These are phyloP conservation scores for Talaromyces islandicus DNA, from an alignment of 2,329 filamentous ascomycete species.

Conservation along the genomic window DNA sequence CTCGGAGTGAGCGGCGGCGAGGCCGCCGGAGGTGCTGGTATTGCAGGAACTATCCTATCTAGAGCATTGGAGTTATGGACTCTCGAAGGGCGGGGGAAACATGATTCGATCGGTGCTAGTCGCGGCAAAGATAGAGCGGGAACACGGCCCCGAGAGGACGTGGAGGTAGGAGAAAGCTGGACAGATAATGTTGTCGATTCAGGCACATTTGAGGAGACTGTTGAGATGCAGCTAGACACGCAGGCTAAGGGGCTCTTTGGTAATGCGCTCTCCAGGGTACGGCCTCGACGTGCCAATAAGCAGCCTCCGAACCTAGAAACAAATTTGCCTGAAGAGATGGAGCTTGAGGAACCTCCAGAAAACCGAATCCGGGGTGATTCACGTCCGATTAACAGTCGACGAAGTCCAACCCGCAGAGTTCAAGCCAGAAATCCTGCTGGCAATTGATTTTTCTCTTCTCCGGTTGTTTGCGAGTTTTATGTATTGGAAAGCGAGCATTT, in stretches of 20 bases:
- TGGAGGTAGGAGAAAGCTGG: slow-evolving; percentile 25
- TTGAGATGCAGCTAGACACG: slow-evolving; percentile 38
- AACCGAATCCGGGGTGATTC: slow-evolving; percentile 16
- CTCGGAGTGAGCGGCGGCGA: slow-evolving; percentile 41
- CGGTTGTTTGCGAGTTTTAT: background rate
- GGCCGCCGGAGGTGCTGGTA: slow-evolving; percentile 41
- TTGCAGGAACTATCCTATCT: slow-evolving; percentile 40
- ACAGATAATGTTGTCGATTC: slow-evolving; percentile 31
- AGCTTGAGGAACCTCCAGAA: slow-evolving; percentile 18
- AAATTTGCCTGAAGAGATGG: slow-evolving; percentile 15
- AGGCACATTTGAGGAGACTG: slow-evolving; percentile 24
- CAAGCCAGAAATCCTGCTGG: slow-evolving; percentile 6
- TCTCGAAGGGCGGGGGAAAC: slow-evolving; percentile 28
- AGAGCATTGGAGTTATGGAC: slow-evolving; percentile 43
- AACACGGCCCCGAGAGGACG: slow-evolving; percentile 24
- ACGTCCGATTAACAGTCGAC: slow-evolving; percentile 11
- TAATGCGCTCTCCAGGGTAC: slow-evolving; percentile 30
- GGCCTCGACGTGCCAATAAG: slow-evolving; percentile 17
- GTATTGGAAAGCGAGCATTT: slow-evolving; percentile 10
- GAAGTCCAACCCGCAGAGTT: slow-evolving; percentile 12
- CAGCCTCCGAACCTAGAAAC: background rate
- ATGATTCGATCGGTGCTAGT: slow-evolving; percentile 11
- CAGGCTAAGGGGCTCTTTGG: slow-evolving; percentile 38
- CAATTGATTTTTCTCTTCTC: background rate
- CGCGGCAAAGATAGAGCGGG: slow-evolving; percentile 14